Evolutionary conservation across 176 grass and related monocot species (phyloP).

Genomic region (Lolium perenne): DNA sequence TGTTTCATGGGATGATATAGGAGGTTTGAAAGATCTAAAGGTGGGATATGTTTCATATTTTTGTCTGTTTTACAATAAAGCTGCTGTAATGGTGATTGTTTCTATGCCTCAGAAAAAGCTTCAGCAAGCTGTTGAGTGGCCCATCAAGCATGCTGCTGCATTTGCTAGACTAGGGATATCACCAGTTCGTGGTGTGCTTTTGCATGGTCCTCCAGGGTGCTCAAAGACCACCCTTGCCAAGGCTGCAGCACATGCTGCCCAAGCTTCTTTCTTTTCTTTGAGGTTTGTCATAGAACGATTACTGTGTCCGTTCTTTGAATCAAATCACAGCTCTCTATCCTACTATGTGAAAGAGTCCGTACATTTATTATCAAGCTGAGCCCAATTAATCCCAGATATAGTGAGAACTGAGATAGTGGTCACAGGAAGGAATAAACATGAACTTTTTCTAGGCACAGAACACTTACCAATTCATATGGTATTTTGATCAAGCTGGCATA

Average conservation of each 20-base stretch:
- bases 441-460: not conserved
- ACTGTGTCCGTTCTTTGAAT: not conserved
- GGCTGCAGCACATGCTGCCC: slow-evolving; percentile 85
- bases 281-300: slow-evolving; percentile 50
- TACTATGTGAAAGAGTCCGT: not conserved
- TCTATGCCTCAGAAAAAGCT: slow-evolving; percentile 73
- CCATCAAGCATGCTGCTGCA: slow-evolving; percentile 76
- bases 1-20: slow-evolving; percentile 94
- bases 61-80: not conserved
- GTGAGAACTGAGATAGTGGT: not conserved
- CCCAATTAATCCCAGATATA: slow-evolving; percentile 13
- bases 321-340: not conserved
- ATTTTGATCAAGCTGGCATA: slow-evolving; percentile 17
- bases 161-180: slow-evolving; percentile 86
- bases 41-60: slow-evolving; percentile 43
- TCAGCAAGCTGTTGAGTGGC: slow-evolving; percentile 89
- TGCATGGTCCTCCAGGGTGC: slow-evolving; percentile 90
- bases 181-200: slow-evolving; percentile 82
- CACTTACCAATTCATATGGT: not conserved
- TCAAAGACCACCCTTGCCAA: slow-evolving; percentile 91
- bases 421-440: slow-evolving; percentile 3
- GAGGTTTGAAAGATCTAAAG: slow-evolving; percentile 88
- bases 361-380: not conserved
- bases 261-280: slow-evolving; percentile 96
- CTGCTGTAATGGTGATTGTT: slow-evolving; percentile 35